These are phyloP conservation scores for Paramecium sexaurelia DNA, from an alignment of 73 alveolate species.

Conservation along the genomic window DNA sequence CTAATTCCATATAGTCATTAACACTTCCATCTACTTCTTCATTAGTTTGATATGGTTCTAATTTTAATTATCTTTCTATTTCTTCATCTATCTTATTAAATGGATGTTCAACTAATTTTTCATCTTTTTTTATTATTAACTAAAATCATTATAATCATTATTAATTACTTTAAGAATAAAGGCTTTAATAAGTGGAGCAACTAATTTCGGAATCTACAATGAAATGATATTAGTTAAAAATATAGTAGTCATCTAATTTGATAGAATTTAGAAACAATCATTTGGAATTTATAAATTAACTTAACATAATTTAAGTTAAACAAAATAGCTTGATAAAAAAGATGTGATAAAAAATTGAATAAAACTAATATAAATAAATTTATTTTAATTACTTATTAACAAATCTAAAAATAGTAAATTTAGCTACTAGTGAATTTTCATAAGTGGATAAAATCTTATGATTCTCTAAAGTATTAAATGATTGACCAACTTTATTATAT, in stretches of 20 bases:
- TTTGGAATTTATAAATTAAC: background rate
- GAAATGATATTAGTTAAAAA: constrained; percentile 34
- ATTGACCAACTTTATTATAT: constrained; percentile 27
- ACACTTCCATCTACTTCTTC: constrained; percentile 73
- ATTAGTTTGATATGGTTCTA: constrained; percentile 55
- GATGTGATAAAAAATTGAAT: constrained; percentile 77
- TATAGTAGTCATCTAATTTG: constrained; percentile 64
- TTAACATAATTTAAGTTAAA: constrained; percentile 19
- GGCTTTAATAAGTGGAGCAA: constrained; percentile 41
- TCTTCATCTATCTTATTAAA: constrained; percentile 42
- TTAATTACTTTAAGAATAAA: background rate
- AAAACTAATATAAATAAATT: background rate
- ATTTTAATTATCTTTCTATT: constrained; percentile 59
- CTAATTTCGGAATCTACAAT: constrained; percentile 57
- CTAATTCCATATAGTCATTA: constrained; percentile 72
- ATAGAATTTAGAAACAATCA: constrained; percentile 64
- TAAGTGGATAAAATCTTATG: constrained; percentile 70
- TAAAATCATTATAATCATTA: background rate
- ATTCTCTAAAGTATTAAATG: constrained; percentile 72
- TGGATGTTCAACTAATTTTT: constrained; percentile 45
- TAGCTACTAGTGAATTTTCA: constrained; percentile 71
- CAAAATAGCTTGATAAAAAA: constrained; percentile 60
- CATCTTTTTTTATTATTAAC: background rate
- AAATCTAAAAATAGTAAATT: constrained; percentile 72
- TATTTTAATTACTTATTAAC: constrained; percentile 51